Conservation (phyloP, 2,329 filamentous ascomycete genomes). For the Claviceps maximensis region DNA sequence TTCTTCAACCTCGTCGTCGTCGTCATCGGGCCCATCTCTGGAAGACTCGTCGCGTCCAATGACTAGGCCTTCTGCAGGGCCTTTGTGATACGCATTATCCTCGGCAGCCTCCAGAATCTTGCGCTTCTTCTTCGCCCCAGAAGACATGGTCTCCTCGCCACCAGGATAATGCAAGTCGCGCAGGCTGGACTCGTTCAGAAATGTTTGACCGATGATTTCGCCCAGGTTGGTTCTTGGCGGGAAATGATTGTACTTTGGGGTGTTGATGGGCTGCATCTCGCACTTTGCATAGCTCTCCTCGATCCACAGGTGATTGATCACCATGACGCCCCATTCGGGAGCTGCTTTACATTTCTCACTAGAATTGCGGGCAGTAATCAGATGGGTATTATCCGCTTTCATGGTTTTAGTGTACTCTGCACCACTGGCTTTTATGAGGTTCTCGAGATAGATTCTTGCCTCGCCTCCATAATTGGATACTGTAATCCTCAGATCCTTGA, state of each 20-base stretch:
- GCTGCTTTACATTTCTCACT: slow-evolving; percentile 93
- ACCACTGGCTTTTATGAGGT: slow-evolving; percentile 70
- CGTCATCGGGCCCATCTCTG: slow-evolving; percentile 31
- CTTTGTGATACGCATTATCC: slow-evolving; percentile 35
- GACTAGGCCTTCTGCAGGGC: slow-evolving; percentile 33
- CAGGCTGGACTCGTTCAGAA: slow-evolving; percentile 52
- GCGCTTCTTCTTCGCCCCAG: slow-evolving; percentile 33
- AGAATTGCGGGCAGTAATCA: slow-evolving; percentile 77
- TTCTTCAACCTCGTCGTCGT: slow-evolving; percentile 19
- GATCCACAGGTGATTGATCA: slow-evolving; percentile 92
- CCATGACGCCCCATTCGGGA: slow-evolving; percentile 78
- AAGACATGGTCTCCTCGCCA: slow-evolving; percentile 30
- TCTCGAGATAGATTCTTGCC: slow-evolving; percentile 84
- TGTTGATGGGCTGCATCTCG: slow-evolving; percentile 57
- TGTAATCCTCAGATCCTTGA: slow-evolving; percentile 64
- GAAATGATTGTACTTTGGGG: slow-evolving; percentile 72
- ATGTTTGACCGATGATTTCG: slow-evolving; percentile 83
- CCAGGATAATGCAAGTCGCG: slow-evolving; percentile 59
- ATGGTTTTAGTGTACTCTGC: slow-evolving; percentile 90
- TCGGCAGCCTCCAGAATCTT: slow-evolving; percentile 36
- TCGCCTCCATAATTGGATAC: slow-evolving; percentile 96
- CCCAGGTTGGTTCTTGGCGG: slow-evolving; percentile 81
- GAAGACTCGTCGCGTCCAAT: slow-evolving; percentile 29
- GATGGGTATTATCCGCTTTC: slow-evolving; percentile 88
- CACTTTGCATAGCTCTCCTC: slow-evolving; percentile 95